Base-by-base conservation (phyloP, 2,329 filamentous ascomycete species). In the Cladosporium colombiae region DNA sequence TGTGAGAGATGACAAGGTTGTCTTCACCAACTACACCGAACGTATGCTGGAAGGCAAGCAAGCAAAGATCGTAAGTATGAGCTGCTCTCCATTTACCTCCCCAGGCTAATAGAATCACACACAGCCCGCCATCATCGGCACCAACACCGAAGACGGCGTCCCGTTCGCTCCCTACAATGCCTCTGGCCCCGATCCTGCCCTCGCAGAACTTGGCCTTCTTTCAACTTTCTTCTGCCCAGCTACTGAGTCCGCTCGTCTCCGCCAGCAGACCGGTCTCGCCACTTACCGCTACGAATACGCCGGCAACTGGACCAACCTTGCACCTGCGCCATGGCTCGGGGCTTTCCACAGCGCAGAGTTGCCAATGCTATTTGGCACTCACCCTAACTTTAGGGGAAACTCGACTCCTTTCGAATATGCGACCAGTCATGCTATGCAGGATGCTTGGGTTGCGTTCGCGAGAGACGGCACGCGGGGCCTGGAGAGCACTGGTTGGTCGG, bases 331-430 rank as follows among this genome's bases (percentile, higher is more conserved):
- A 1, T 66, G 68, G 46, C 56, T 61, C 8, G 74, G 75, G 2
- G 76, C 73, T 2, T 80, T 75, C 52, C 78, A 80, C 64, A 67
- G 65, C 18, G 68, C 70, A 4, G 78, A 80, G 49, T 73, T 79
- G 13, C 66, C 67, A 13, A 49, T 67, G 44, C 67, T 72, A 1
- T 73, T 68, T 50, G 71, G 71, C 14, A 70, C 72, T 1, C 69
- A 72, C 55, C 65, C 71, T 2, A 64, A 68, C n/a, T 65, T 59
- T 49, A 59, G 63, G 31, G 53, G 63, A 16, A 65, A 72, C 13
- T 67, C 68, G 6, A 71, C 71, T 21, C 52, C 44, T n/a, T 50
- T 50, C n/a, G 65, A 70, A 44, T 65, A 67, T 10, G 68, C 63
- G 49, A 59, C 71, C 21, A 70, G 69, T 44, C 61, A 61, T 56